Base-by-base conservation (phyloP, 2,329 filamentous ascomycete species). In the Colletotrichum godetiae region DNA sequence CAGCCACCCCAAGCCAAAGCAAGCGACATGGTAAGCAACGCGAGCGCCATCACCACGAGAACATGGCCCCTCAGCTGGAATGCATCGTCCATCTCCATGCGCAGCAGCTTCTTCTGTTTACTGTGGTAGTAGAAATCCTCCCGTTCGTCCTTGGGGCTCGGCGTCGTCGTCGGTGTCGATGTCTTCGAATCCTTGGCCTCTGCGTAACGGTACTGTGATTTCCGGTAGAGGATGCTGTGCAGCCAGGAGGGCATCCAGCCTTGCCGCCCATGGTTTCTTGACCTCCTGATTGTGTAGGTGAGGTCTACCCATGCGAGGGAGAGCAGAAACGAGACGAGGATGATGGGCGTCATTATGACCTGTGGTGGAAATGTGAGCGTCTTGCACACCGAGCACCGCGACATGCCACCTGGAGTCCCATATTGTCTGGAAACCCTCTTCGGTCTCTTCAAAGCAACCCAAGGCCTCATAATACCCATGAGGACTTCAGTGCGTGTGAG, bases 251-350 rank as follows among this genome's bases (percentile, higher is more conserved):
- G 84, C 60, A 85, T 73, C 29, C 80, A 76, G 65, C 77, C 76
- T 52, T 65, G 59, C 22, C 60, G 76, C 76, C 80, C 74, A 77
- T 84, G 81, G 67, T 78, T 79, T 72, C 82, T 82, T 65, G 82
- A 83, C 81, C 91, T 85, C 80, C 86, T 78, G 78, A 85, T 78
- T 77, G 89, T 82, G 86, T 90, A 84, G 71, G 86, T 86, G 63
- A 87, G 83, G 82, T 93, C 91, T 56, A 93, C 87, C 64, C 92
- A 81, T 78, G 88, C 86, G 58, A 94, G 88, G 2, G 92, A 93
- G 75, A 93, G 58, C 55, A 94, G 80, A 81, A 93, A 93, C 27
- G 90, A 88, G 63, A 90, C 84, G 79, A 93, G 89, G 75, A 90
- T 86, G 74, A 93, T 76, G 8, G 92, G 91, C 0, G 91, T 92